phyloP scores from a whole-genome alignment of 176 grass and related monocot genomes.

The Zoysia japonica region DNA sequence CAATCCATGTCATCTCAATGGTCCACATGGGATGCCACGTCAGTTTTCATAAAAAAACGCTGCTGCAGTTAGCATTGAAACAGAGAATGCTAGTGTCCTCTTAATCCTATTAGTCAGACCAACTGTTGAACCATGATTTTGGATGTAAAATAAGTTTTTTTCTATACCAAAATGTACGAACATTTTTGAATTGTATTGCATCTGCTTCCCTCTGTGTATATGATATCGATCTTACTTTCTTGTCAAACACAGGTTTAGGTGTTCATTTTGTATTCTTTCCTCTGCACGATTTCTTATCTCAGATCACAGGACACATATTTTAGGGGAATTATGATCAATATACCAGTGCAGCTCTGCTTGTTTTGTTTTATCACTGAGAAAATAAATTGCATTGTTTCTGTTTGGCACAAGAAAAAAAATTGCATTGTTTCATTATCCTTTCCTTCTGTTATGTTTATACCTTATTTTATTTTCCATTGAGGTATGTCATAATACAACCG shows the following conservation, averaged over 20 bases:
- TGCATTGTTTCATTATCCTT: not conserved
- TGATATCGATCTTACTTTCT: not conserved
- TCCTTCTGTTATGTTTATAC: not conserved
- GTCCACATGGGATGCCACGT: not conserved
- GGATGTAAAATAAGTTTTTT: constrained; percentile 4
- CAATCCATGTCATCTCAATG: not conserved
- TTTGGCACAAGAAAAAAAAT: not conserved
- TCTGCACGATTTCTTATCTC: not conserved
- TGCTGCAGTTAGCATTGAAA: not conserved
- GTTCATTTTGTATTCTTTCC: not conserved
- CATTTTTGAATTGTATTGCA: not conserved
- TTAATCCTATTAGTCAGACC: not conserved
- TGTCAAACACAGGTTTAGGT: not conserved
- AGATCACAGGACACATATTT: not conserved
- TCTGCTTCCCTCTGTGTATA: not conserved
- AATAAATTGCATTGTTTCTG: constrained; percentile 1
- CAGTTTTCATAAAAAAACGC: constrained; percentile 1
- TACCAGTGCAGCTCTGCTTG: not conserved
- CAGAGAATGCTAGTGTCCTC: not conserved
- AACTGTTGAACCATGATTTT: not conserved
- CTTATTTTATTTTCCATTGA: no score
- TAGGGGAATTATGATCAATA: not conserved
- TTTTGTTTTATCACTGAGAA: not conserved
- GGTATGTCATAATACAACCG: not conserved
- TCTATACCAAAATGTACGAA: not conserved